These are phyloP conservation scores for Neodidymelliopsis sp. DNA, from an alignment of 2,329 filamentous ascomycete genomes.

Conservation along the genomic window DNA sequence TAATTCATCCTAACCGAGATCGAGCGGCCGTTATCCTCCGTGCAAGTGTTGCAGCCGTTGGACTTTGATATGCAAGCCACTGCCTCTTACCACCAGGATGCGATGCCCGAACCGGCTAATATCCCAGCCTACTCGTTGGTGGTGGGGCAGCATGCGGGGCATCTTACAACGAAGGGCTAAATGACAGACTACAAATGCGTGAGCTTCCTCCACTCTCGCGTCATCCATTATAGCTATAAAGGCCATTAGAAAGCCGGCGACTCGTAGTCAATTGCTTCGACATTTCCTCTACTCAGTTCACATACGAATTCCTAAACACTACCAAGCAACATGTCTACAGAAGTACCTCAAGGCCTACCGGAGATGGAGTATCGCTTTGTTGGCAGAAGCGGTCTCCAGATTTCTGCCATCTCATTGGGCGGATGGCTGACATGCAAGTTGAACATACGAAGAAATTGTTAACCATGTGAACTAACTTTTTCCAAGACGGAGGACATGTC, in stretches of 20 bases:
- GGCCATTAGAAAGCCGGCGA: not conserved
- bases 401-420: slow-evolving; percentile 74
- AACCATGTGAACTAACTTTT: not conserved
- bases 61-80: slow-evolving; percentile 10
- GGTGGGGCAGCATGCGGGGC: slow-evolving; percentile 14
- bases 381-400: slow-evolving; percentile 74
- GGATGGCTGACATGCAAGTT: slow-evolving; percentile 64
- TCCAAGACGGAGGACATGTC: slow-evolving; percentile 69
- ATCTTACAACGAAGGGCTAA: slow-evolving; percentile 15
- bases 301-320: not conserved
- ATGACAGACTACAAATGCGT: slow-evolving; percentile 14
- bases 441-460: too few relatives aligned
- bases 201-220: slow-evolving; percentile 14
- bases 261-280: too few relatives aligned
- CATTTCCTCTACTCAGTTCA: not conserved
- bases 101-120: slow-evolving; percentile 12
- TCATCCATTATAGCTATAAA: not conserved
- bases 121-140: slow-evolving; percentile 1
- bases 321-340: slow-evolving; percentile 12
- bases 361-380: slow-evolving; percentile 76
- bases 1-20: not conserved
- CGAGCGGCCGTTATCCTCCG: slow-evolving; percentile 1
- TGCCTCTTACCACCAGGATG: not conserved
- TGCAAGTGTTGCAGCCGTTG: not conserved
- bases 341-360: slow-evolving; percentile 39